phyloP scores from a whole-genome alignment of 2,329 filamentous ascomycete species.

The Penicillium sp. region DNA sequence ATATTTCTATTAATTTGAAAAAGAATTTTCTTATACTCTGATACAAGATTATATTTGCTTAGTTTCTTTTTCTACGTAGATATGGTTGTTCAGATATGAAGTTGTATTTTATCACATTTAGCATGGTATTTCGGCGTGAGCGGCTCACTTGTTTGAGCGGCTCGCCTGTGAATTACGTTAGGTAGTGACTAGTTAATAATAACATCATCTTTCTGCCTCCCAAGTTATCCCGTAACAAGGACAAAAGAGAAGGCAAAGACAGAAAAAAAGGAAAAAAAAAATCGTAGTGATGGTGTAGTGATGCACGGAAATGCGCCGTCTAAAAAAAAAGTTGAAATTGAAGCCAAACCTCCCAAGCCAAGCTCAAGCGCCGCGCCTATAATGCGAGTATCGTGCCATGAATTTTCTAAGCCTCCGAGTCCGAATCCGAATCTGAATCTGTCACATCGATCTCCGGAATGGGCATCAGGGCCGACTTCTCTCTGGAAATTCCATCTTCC shows the following conservation, averaged over 20 bases:
- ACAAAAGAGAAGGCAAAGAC: background rate
- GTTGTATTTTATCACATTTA: too few relatives aligned
- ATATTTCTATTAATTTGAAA: too few relatives aligned
- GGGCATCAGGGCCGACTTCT: constrained; percentile 22
- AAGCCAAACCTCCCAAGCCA: constrained; percentile 1
- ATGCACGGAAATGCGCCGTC: constrained; percentile 10
- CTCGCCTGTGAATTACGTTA: too few relatives aligned
- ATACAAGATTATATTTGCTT: too few relatives aligned
- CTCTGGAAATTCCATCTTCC: constrained; percentile 19
- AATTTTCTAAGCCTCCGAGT: constrained; percentile 10
- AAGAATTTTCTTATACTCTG: too few relatives aligned
- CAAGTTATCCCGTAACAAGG: too few relatives aligned
- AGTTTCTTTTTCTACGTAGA: too few relatives aligned
- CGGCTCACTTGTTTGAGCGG: too few relatives aligned
- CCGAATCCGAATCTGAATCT: constrained; percentile 4
- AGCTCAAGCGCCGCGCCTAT: constrained; percentile 5
- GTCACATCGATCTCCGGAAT: constrained; percentile 18
- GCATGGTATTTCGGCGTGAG: too few relatives aligned
- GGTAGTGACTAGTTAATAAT: too few relatives aligned
- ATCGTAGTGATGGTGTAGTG: constrained; percentile 2
- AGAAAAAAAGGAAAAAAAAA: constrained; percentile 6
- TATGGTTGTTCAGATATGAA: too few relatives aligned
- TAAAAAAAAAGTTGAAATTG: background rate
- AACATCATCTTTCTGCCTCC: too few relatives aligned
- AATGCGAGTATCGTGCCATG: constrained; percentile 3